These are phyloP conservation scores for Rhodomyrtus psidioides DNA, from an alignment of 441 rosid genomes.

Conservation along the genomic window DNA sequence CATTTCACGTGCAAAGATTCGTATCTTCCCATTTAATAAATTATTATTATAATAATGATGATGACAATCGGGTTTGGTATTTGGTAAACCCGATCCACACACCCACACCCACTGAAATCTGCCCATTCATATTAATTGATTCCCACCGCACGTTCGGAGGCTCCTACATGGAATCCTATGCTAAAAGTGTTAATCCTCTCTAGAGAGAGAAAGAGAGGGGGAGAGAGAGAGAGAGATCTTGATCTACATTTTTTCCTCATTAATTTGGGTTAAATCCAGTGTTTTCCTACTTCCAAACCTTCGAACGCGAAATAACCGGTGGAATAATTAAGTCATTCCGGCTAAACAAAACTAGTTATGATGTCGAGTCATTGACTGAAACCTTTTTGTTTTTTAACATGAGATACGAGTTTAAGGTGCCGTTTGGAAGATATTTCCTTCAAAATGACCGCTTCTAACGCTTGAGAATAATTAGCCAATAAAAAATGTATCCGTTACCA, in stretches of 20 bases:
- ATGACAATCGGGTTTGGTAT: too few species aligned
- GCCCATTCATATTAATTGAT: not conserved
- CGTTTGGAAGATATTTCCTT: too few species aligned
- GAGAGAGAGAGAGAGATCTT: not conserved
- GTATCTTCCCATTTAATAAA: too few species aligned
- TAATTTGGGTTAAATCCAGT: not conserved
- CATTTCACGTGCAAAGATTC: too few species aligned
- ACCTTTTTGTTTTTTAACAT: accelerated
- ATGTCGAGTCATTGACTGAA: not conserved
- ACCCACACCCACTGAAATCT: too few species aligned
- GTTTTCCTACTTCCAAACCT: not conserved
- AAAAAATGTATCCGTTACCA: too few species aligned
- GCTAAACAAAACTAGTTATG: not conserved
- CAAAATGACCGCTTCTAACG: too few species aligned
- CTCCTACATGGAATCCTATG: not conserved
- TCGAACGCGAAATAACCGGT: accelerated
- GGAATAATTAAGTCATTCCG: not conserved
- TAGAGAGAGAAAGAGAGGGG: not conserved
- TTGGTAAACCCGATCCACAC: too few species aligned
- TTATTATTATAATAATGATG: too few species aligned
- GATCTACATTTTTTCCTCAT: not conserved
- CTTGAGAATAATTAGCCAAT: too few species aligned
- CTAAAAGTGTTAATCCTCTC: not conserved
- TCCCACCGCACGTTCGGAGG: too few species aligned
- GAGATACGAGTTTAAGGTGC: not conserved